phyloP scores from a whole-genome alignment of 2,329 filamentous ascomycete species.

The Raffaelea deltoideospora region DNA sequence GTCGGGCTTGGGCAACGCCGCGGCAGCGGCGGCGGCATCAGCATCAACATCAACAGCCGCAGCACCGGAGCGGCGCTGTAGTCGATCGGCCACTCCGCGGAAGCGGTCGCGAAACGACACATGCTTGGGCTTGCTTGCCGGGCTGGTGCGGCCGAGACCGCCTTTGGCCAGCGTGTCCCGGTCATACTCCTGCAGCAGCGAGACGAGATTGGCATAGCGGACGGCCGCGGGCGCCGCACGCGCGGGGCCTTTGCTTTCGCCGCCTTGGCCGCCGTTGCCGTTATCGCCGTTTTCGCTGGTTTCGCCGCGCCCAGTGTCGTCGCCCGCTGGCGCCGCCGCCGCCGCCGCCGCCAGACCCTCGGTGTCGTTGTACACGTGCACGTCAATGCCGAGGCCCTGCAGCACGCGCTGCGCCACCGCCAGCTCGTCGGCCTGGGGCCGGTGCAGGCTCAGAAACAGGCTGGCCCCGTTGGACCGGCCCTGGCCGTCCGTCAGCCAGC shows the following conservation, averaged over 20 bases:
- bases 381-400: conserved; percentile 22
- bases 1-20: neutral
- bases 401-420: conserved; percentile 17
- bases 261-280: neutral
- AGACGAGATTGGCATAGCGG: conserved; percentile 8
- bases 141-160: neutral
- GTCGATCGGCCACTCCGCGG: no score
- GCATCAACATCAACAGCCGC: no score
- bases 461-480: conserved; percentile 26
- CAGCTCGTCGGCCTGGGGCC: conserved; percentile 19
- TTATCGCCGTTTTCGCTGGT: neutral
- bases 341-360: no score
- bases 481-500: conserved; percentile 28
- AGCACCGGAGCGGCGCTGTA: no score
- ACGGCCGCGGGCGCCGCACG: conserved; percentile 5
- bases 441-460: conserved; percentile 25
- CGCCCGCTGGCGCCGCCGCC: conserved; percentile 1
- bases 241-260: neutral
- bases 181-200: conserved; percentile 1
- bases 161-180: neutral
- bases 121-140: no score
- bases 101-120: no score
- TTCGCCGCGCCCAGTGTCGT: neutral
- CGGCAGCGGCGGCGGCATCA: neutral
- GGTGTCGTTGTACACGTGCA: conserved; percentile 11